Conservation (phyloP, 2,329 filamentous ascomycete genomes). For the Rugonectria rugulosa region DNA sequence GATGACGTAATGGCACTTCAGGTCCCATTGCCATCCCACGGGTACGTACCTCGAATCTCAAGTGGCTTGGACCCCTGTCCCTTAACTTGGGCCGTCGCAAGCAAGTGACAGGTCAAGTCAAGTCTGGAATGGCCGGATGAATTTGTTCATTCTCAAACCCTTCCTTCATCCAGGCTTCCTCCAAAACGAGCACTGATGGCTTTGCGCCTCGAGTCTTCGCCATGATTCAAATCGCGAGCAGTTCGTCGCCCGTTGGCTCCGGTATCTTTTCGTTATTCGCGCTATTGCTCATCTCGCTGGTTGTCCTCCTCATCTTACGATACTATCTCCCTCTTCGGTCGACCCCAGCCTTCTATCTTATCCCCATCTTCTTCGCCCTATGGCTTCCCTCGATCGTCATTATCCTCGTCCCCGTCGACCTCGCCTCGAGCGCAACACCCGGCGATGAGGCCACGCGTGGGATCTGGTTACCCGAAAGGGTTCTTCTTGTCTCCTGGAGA, state of each 20-base stretch:
- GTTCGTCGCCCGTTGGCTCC: conserved; percentile 75
- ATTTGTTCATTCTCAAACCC: conserved; percentile 11
- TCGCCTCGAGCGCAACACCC: conserved; percentile 82
- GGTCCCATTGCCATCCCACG: too few species aligned
- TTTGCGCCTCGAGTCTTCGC: conserved; percentile 41
- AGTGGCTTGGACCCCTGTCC: conserved; percentile 36
- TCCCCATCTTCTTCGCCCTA: conserved; percentile 96
- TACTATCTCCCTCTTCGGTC: conserved; percentile 90
- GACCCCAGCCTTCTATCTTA: conserved; percentile 86
- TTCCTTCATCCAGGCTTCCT: conserved; percentile 30
- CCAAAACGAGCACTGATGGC: conserved; percentile 38
- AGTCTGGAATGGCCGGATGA: conserved; percentile 19
- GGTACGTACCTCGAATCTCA: conserved; percentile 19
- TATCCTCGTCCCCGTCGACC: conserved; percentile 91
- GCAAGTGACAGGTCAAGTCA: too few species aligned
- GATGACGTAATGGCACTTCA: conserved; percentile 34
- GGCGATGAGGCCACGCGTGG: conserved; percentile 76
- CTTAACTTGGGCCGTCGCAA: too few species aligned
- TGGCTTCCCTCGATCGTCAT: conserved; percentile 91
- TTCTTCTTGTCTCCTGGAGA: conserved; percentile 88
- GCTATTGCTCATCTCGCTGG: conserved; percentile 74
- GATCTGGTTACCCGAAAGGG: conserved; percentile 83
- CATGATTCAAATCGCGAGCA: conserved; percentile 60
- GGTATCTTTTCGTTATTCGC: conserved; percentile 78
- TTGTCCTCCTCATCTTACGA: conserved; percentile 84